phyloP scores from a whole-genome alignment of 495 filamentous ascomycete species.

The Rusavskia elegans region DNA sequence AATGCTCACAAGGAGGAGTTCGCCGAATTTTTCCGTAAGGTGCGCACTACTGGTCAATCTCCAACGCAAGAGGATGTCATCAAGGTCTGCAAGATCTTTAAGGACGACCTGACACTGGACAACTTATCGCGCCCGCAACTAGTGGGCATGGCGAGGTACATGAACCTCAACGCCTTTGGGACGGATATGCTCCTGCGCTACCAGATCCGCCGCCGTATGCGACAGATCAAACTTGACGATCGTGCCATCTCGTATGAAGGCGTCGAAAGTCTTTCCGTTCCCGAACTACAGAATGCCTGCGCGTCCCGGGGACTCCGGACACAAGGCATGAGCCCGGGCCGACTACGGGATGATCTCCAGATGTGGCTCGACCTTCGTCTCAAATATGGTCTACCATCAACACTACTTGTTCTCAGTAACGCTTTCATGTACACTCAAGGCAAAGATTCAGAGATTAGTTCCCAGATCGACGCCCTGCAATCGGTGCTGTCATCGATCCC shows the following conservation, averaged over 20 bases:
- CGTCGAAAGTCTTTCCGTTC: conserved; percentile 79
- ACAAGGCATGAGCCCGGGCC: conserved; percentile 71
- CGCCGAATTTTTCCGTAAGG: conserved; percentile 93
- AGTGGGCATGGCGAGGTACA: conserved; percentile 94
- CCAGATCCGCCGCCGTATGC: conserved; percentile 92
- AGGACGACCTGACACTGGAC: conserved; percentile 93
- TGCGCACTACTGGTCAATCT: conserved; percentile 76
- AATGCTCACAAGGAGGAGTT: conserved; percentile 91
- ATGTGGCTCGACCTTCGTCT: conserved; percentile 92
- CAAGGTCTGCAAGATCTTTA: conserved; percentile 99
- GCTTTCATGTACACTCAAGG: conserved; percentile 90
- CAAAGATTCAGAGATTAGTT: conserved; percentile 73
- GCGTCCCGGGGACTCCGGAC: conserved; percentile 85
- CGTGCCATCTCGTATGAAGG: conserved; percentile 90
- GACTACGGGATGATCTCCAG: conserved; percentile 79
- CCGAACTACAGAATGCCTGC: conserved; percentile 82
- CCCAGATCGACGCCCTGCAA: conserved; percentile 85
- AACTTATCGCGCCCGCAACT: conserved; percentile 91
- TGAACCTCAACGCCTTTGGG: conserved; percentile 94
- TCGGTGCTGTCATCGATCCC: conserved; percentile 87
- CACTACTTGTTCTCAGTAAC: conserved; percentile 87
- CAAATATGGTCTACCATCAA: conserved; percentile 84
- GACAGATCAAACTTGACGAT: conserved; percentile 97
- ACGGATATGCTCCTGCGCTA: conserved; percentile 97
- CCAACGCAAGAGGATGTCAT: conserved; percentile 86